A percentile compares a stretch with the other conserved stretches of the same genome.
Evolutionary conservation across 2,329 filamentous ascomycete genomes (phyloP).

Genomic region (Aureobasidium sp.): DNA sequence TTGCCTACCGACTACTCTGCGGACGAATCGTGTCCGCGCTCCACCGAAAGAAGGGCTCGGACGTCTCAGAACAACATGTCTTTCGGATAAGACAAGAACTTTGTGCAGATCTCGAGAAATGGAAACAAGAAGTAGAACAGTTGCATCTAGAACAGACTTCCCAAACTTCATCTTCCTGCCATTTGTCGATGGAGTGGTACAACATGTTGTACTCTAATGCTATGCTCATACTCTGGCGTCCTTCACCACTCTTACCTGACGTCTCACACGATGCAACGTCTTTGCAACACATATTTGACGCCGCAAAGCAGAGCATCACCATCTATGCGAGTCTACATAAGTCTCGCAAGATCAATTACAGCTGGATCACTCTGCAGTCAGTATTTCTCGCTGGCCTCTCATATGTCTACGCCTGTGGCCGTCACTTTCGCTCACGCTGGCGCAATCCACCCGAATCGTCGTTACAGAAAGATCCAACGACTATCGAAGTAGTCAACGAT

Average conservation of each 20-base stretch:
- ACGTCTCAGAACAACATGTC: slow-evolving; percentile 14
- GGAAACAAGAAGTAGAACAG: slow-evolving; percentile 25
- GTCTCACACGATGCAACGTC: slow-evolving; percentile 16
- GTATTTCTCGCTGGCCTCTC: slow-evolving; percentile 43
- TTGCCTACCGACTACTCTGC: slow-evolving; percentile 36
- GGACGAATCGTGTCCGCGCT: slow-evolving; percentile 33
- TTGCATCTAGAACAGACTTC: slow-evolving; percentile 24
- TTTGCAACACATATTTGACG: slow-evolving; percentile 29
- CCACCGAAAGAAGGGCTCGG: slow-evolving; percentile 26
- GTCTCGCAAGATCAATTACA: slow-evolving; percentile 42
- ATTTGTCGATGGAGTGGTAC: slow-evolving; percentile 38
- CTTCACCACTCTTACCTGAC: slow-evolving; percentile 28
- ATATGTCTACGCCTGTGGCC: slow-evolving; percentile 37
- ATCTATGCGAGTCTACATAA: slow-evolving; percentile 40
- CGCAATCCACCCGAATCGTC: not conserved
- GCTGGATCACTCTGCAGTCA: slow-evolving; percentile 44
- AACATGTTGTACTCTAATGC: slow-evolving; percentile 38
- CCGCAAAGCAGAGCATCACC: slow-evolving; percentile 34
- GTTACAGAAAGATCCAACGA: slow-evolving; percentile 30
- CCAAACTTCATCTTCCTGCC: slow-evolving; percentile 32
- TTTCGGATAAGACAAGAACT: slow-evolving; percentile 23
- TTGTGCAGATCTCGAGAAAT: slow-evolving; percentile 27
- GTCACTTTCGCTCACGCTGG: slow-evolving; percentile 30
- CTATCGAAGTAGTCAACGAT: slow-evolving; percentile 39
- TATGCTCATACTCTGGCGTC: slow-evolving; percentile 37